A percentile compares a stretch with the other conserved stretches of the same genome.
Evolutionary conservation across 805 yeast genomes (phyloP).

Genomic region (Candida taoyuanica): DNA sequence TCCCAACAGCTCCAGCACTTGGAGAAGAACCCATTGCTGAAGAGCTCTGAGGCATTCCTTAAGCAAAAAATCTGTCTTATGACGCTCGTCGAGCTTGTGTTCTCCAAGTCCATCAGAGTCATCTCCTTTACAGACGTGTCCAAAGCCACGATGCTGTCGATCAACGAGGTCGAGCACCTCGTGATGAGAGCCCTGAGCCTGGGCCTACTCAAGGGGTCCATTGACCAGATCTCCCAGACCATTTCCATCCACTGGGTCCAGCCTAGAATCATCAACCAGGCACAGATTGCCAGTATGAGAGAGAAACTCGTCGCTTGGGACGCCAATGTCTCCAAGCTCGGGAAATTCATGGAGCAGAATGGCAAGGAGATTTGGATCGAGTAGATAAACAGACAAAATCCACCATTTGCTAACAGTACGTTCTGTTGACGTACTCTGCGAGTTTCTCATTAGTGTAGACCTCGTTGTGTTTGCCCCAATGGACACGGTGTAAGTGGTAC

Average conservation of each 20-base stretch:
- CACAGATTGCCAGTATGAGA: conserved; percentile 75
- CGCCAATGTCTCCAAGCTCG: conserved; percentile 61
- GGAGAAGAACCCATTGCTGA: conserved; percentile 50
- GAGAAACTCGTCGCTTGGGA: conserved; percentile 77
- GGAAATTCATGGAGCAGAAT: conserved; percentile 50
- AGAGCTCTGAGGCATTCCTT: conserved; percentile 57
- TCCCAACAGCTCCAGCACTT: conserved; percentile 43
- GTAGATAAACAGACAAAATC: too few species aligned
- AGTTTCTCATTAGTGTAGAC: conserved; percentile 45
- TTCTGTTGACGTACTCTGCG: conserved; percentile 28
- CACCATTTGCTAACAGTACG: conserved; percentile 10
- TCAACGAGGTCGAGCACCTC: conserved; percentile 76
- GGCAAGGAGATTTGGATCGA: conserved; percentile 66
- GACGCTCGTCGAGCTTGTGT: conserved; percentile 85
- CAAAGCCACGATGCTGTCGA: conserved; percentile 56
- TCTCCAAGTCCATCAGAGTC: conserved; percentile 69
- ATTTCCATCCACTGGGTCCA: conserved; percentile 92
- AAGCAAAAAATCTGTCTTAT: conserved; percentile 89
- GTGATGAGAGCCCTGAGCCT: conserved; percentile 88
- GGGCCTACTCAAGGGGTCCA: conserved; percentile 79
- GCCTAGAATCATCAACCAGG: conserved; percentile 83
- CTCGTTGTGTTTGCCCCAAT: conserved; percentile 62
- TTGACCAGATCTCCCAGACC: conserved; percentile 78
- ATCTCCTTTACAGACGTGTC: conserved; percentile 73
- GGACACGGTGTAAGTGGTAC: conserved; percentile 27